Conservation (phyloP, 2,329 filamentous ascomycete genomes). For the Tolypocladium pustulatum region DNA sequence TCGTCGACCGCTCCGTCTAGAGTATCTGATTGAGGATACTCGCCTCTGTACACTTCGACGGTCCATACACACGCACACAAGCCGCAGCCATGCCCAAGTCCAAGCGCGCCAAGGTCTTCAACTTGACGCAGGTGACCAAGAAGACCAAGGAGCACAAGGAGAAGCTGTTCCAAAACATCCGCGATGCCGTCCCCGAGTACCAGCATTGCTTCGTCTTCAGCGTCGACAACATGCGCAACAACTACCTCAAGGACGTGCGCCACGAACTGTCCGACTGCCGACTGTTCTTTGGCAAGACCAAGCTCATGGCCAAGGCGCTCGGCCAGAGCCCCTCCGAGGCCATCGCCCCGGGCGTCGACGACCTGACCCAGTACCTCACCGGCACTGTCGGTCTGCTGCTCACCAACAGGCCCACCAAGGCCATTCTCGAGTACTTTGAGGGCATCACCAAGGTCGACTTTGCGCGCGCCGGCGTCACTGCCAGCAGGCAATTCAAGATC, state of each 20-base stretch:
- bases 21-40: not conserved
- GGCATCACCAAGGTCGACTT: conserved; percentile 72
- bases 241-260: conserved; percentile 83
- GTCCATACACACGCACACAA: conserved; percentile 8
- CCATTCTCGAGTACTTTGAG: conserved; percentile 64
- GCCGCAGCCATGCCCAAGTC: conserved; percentile 75
- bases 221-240: conserved; percentile 97
- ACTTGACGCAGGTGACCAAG: conserved; percentile 85
- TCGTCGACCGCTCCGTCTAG: not conserved
- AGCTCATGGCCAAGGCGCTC: conserved; percentile 95
- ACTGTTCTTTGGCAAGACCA: conserved; percentile 98
- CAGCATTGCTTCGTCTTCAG: conserved; percentile 87
- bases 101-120: conserved; percentile 80
- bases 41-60: not conserved
- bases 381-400: conserved; percentile 87
- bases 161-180: conserved; percentile 79
- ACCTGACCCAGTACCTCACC: conserved; percentile 56
- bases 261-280: conserved; percentile 70
- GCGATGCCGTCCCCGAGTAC: conserved; percentile 74
- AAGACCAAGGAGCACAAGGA: conserved; percentile 89
- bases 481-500: conserved; percentile 66
- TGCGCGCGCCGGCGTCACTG: conserved; percentile 72
- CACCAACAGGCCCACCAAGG: conserved; percentile 62
- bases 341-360: conserved; percentile 66
- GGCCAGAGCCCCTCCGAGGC: conserved; percentile 69